A percentile compares a stretch with the other conserved stretches of the same genome.
phyloP scores from a whole-genome alignment of 2,329 filamentous ascomycete species.

The Elsinoe fawcettii region DNA sequence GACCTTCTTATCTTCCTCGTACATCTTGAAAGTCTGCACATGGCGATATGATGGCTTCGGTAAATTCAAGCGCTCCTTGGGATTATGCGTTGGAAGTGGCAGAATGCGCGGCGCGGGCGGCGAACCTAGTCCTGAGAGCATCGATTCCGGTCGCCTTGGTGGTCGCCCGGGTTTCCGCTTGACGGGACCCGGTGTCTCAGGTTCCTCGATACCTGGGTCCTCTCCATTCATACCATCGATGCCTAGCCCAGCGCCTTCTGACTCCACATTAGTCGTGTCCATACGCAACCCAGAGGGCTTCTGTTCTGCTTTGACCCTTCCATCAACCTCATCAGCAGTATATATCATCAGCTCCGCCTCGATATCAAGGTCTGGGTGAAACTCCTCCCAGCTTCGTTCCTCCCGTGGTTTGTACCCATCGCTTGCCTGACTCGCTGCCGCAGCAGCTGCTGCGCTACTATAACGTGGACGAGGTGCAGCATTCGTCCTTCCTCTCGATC shows the following conservation, averaged over 20 bases:
- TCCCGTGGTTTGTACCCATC: conserved; percentile 97
- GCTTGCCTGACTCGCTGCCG: conserved; percentile 78
- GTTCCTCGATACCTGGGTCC: conserved; percentile 13
- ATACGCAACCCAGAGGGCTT: conserved; percentile 9
- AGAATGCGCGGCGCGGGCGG: conserved; percentile 57
- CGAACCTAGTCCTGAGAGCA: conserved; percentile 52
- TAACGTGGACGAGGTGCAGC: conserved; percentile 58
- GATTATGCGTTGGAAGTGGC: conserved; percentile 71
- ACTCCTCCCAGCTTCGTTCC: conserved; percentile 95
- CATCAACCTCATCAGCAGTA: conserved; percentile 77
- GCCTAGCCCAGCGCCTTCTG: neutral
- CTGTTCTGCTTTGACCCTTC: conserved; percentile 38
- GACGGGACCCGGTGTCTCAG: conserved; percentile 31
- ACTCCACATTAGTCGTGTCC: conserved; percentile 12
- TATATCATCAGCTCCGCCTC: conserved; percentile 72
- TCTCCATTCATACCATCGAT: conserved; percentile 6
- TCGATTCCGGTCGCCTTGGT: conserved; percentile 54
- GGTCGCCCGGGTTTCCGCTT: conserved; percentile 58
- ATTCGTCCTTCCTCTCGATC: conserved; percentile 47
- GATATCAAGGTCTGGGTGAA: conserved; percentile 90
- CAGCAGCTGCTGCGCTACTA: conserved; percentile 79
- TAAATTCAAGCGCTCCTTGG: conserved; percentile 70
- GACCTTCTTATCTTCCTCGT: conserved; percentile 77
- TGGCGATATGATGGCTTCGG: conserved; percentile 67
- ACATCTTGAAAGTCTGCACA: conserved; percentile 69